These are phyloP conservation scores for Hanseniaspora sp. DNA, from an alignment of 1,139 yeast genomes.

Conservation along the genomic window DNA sequence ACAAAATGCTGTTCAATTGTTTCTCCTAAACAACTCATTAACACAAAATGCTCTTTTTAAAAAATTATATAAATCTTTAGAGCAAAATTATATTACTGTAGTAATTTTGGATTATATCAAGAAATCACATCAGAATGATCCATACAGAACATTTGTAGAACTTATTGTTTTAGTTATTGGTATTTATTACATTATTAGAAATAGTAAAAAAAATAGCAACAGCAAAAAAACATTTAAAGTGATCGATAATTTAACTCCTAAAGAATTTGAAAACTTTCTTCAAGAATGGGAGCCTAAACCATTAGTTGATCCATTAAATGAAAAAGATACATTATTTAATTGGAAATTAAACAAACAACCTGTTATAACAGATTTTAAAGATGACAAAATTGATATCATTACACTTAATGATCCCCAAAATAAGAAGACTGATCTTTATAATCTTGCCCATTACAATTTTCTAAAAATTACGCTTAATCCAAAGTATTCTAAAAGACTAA, in stretches of 20 bases:
- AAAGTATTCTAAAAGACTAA: conserved; percentile 39
- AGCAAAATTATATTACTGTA: conserved; percentile 2
- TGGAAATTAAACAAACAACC: conserved; percentile 48
- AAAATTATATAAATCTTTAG: not conserved
- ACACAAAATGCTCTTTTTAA: not conserved
- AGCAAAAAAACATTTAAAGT: conserved; percentile 54
- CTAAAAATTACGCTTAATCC: conserved; percentile 35
- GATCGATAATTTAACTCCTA: conserved; percentile 41
- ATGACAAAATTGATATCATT: conserved; percentile 41
- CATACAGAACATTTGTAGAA: conserved; percentile 78
- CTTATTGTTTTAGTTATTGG: conserved; percentile 72
- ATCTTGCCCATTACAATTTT: conserved; percentile 55
- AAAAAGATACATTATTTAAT: not conserved
- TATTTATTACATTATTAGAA: conserved; percentile 59
- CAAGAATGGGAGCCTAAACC: conserved; percentile 91
- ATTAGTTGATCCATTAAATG: conserved; percentile 41
- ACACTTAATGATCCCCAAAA: conserved; percentile 21
- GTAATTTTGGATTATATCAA: conserved; percentile 58
- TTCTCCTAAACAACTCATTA: not conserved
- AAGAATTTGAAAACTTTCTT: conserved; percentile 72
- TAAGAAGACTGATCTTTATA: conserved; percentile 35
- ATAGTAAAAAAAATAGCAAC: conserved; percentile 65
- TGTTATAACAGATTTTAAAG: conserved; percentile 42
- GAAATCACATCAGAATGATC: conserved; percentile 90
- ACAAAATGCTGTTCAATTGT: not conserved